Evolutionary conservation across 1,139 yeast species (phyloP).

Genomic region (Kodamaea ohmeri): DNA sequence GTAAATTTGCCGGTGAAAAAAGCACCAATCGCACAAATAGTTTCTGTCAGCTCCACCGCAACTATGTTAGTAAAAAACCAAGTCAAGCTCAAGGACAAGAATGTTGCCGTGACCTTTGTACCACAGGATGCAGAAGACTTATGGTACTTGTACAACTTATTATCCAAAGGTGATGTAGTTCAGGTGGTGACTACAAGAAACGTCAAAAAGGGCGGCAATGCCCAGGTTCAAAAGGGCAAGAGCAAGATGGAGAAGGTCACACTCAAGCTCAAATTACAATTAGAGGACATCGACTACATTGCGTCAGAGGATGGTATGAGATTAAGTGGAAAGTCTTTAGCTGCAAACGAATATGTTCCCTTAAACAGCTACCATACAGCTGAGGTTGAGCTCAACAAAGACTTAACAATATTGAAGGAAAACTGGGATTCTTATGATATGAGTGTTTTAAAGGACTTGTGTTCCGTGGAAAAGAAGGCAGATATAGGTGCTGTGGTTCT

Average conservation of each 20-base stretch:
- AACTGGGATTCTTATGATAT: conserved; percentile 80
- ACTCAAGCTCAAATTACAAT: conserved; percentile 53
- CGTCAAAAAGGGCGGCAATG: conserved; percentile 43
- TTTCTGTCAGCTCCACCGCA: not conserved
- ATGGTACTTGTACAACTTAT: conserved; percentile 81
- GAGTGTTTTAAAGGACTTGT: conserved; percentile 64
- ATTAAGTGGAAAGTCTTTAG: conserved; percentile 74
- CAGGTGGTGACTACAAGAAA: conserved; percentile 67
- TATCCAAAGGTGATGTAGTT: conserved; percentile 73
- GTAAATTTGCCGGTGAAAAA: not conserved
- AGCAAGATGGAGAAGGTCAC: conserved; percentile 56
- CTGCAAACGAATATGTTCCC: conserved; percentile 76
- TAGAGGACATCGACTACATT: conserved; percentile 73
- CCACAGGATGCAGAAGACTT: conserved; percentile 93
- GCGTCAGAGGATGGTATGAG: conserved; percentile 77
- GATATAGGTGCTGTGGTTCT: conserved; percentile 93
- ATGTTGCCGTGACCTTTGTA: conserved; percentile 62
- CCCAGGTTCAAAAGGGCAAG: conserved; percentile 29
- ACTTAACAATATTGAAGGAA: conserved; percentile 65
- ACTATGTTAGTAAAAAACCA: conserved; percentile 46
- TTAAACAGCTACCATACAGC: conserved; percentile 86
- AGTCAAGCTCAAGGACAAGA: conserved; percentile 55
- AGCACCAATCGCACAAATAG: not conserved
- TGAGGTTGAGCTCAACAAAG: conserved; percentile 68
- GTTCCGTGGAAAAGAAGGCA: conserved; percentile 75